These are phyloP conservation scores for Mycosphaerella sp. DNA, from an alignment of 2,329 filamentous ascomycete genomes.

Conservation along the genomic window DNA sequence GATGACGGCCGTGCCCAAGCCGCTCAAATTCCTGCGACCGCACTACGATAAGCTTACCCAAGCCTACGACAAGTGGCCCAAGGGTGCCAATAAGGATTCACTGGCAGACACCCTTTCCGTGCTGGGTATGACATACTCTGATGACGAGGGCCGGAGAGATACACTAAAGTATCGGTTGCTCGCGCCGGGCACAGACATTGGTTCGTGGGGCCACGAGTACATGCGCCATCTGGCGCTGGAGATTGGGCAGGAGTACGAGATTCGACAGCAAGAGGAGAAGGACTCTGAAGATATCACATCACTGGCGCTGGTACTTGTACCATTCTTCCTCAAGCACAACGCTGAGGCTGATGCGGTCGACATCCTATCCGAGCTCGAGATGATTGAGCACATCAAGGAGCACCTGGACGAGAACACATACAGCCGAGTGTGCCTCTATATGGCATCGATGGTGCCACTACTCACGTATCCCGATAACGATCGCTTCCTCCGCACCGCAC, in stretches of 20 bases:
- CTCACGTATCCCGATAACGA: constrained; percentile 98
- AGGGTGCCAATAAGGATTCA: constrained; percentile 76
- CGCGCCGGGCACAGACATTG: constrained; percentile 84
- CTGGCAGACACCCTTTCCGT: constrained; percentile 95
- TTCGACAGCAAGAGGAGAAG: constrained; percentile 78
- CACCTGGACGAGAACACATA: constrained; percentile 95
- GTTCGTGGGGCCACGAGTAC: constrained; percentile 98
- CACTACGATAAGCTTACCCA: constrained; percentile 88
- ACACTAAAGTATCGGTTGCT: constrained; percentile 93
- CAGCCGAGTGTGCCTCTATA: constrained; percentile 87
- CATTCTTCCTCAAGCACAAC: constrained; percentile 94
- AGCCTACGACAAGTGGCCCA: constrained; percentile 83
- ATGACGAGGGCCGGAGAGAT: constrained; percentile 87
- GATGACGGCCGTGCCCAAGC: constrained; percentile 98
- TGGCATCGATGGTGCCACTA: constrained; percentile 98
- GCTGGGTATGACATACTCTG: constrained; percentile 94
- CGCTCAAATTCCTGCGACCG: constrained; percentile 92
- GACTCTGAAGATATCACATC: constrained; percentile 77
- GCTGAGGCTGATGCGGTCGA: constrained; percentile 97
- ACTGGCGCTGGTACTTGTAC: constrained; percentile 76
- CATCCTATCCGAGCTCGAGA: constrained; percentile 92
- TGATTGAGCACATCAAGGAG: constrained; percentile 83
- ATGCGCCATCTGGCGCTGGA: constrained; percentile 91
- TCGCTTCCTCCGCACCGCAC: constrained; percentile 85
- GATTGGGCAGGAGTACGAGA: constrained; percentile 89